Evolutionary conservation across 2,329 filamentous ascomycete species (phyloP), one percentile per base, ranked within the genome.

Genomic region (Botrytis tulipae): DNA sequence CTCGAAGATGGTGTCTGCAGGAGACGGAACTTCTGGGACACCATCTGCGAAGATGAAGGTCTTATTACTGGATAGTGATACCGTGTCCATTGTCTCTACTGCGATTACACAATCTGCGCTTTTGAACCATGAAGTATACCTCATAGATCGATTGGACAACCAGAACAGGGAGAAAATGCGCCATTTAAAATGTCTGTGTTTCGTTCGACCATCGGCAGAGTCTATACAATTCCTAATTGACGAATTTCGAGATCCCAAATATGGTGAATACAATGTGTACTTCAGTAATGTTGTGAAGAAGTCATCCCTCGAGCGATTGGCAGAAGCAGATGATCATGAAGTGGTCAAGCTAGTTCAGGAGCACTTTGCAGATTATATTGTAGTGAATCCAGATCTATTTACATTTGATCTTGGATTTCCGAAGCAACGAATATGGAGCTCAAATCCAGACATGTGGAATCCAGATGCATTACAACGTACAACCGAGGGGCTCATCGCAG

Each of bases 251-350:
- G 95, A 98, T 68, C 97, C 96, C 7, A 98, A 95, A 82, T 99
- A 99, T 79, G 95, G 96, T 77, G 96, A 99, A 84, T 99, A 99
- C 83, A 90, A 97, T 80, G 88, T 99, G 73, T 98, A 97, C 83
- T 97, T 99, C 83, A 98, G 94, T 86, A 99, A 99, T 82, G 92
- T 99, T 74, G 91, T 96, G 80, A 97, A 97, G 83, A 99, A 99
- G 83, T 98, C 96, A 2, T 93, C 95, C 0, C 86, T 99, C 37
- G 96, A 99, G 82, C 90, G 96, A 61, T 86, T 99, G 61, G 96
- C 96, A 48, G 97, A 99, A 85, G 95, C 96, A 40, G 96, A 99
- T 81, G 95, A 98, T 78, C 94, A 99, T 80, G 97, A 99, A 83
- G 94, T 99, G 51, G 95, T 99, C 76, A 97, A 95, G 81, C 87